phyloP scores from a whole-genome alignment of 2,329 filamentous ascomycete species.

The Ophiocordyceps robertsii region DNA sequence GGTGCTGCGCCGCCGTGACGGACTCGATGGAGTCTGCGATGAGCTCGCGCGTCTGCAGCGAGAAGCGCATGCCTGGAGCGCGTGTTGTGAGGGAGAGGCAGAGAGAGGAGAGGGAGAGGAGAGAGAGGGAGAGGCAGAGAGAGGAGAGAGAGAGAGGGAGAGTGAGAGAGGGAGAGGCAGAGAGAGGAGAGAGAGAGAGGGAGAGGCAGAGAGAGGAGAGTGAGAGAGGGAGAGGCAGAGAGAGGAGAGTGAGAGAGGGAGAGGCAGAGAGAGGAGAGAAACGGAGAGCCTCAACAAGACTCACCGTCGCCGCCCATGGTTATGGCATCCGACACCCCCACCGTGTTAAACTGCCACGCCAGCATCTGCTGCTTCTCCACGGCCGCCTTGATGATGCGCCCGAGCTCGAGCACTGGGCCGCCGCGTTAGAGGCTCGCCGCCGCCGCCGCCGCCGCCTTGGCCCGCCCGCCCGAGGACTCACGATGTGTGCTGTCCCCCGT shows the following conservation, averaged over 20 bases:
- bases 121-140: too few species aligned
- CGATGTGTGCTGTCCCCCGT: background rate
- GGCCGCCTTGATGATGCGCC: conserved; percentile 72
- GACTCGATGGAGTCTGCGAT: conserved; percentile 93
- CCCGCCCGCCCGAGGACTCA: too few species aligned
- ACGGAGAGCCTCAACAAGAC: too few species aligned
- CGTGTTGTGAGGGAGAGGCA: too few species aligned
- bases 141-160: too few species aligned
- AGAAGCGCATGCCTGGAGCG: conserved; percentile 92
- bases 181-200: too few species aligned
- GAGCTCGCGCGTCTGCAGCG: conserved; percentile 77
- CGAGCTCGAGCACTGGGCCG: conserved; percentile 21
- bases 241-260: too few species aligned
- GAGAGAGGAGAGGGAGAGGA: background rate
- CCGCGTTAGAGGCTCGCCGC: background rate
- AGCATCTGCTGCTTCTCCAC: conserved; percentile 77
- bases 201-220: too few species aligned
- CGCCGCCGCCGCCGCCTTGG: too few species aligned
- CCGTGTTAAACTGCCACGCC: conserved; percentile 87
- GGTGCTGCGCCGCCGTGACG: conserved; percentile 80
- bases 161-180: too few species aligned
- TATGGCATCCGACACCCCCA: conserved; percentile 81
- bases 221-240: too few species aligned
- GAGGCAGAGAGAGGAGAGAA: too few species aligned
- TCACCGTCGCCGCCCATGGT: conserved; percentile 87